Percentiles rank a stretch among this genome's conserved stretches.
Evolutionary conservation across 208 protist genomes (phyloP).

Genomic region (Wallacemonas collosoma): DNA sequence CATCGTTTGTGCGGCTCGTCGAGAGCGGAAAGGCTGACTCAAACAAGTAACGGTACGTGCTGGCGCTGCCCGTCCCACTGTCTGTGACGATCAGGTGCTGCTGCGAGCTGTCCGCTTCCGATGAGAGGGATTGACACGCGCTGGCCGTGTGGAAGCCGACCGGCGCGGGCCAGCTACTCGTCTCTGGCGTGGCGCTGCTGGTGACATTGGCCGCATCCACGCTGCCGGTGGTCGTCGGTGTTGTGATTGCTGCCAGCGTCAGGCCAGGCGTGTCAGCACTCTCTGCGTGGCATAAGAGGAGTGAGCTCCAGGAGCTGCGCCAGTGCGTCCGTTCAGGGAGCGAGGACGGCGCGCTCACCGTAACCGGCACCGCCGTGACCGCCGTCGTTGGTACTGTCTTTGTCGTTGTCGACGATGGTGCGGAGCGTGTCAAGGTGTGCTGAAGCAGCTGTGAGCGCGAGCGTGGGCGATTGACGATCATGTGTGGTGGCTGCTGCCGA

Average conservation of each 20-base stretch:
- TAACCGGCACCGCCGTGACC: no score
- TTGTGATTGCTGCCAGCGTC: neutral
- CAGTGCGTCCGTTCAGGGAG: no score
- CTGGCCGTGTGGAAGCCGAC: neutral
- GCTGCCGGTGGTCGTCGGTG: neutral
- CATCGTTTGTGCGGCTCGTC: neutral
- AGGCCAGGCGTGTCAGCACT: neutral
- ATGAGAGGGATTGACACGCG: slow-evolving; percentile 2
- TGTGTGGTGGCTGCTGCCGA: no score
- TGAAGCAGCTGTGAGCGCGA: no score
- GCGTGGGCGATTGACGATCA: no score
- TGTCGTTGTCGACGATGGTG: no score
- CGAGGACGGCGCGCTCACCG: no score
- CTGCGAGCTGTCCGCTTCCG: slow-evolving; percentile 9
- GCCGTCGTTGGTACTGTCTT: no score
- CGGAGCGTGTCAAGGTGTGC: no score
- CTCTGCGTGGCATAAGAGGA: no score
- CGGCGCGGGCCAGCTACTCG: neutral
- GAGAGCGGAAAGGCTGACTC: slow-evolving; percentile 5
- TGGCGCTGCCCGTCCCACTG: slow-evolving; percentile 9
- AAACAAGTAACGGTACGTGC: neutral
- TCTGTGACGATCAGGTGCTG: slow-evolving; percentile 4
- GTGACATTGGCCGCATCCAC: neutral
- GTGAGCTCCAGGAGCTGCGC: no score
- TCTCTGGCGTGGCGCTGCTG: neutral